Percentiles rank a stretch among this genome's conserved stretches.
phyloP scores from a whole-genome alignment of 306 rosid species.

The Fragaria nilgerrensis region DNA sequence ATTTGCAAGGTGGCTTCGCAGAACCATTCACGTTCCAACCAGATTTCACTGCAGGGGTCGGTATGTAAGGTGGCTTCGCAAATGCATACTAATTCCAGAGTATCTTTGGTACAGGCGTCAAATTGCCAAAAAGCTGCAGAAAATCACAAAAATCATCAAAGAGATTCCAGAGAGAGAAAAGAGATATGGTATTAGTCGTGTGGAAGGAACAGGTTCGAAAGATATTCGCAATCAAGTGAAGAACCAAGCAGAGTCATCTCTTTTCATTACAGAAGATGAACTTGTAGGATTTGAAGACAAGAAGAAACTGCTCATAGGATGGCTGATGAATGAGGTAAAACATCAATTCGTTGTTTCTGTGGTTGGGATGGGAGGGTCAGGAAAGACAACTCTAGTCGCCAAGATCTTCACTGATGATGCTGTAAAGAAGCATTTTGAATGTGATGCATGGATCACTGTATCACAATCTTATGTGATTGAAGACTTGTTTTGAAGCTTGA shows the following conservation, averaged over 20 bases:
- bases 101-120: constrained; percentile 3
- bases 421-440: not conserved
- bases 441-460: constrained; percentile 19
- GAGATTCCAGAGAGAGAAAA: not conserved
- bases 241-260: constrained; percentile 9
- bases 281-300: constrained; percentile 6
- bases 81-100: not conserved
- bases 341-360: not conserved
- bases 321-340: not conserved
- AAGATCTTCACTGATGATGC: not conserved
- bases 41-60: not conserved
- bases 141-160: not conserved
- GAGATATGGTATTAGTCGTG: not conserved
- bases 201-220: not conserved
- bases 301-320: not conserved
- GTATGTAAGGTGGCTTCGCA: not conserved
- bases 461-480: constrained; percentile 20
- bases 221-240: not conserved
- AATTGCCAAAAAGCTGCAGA: not conserved
- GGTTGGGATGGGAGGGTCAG: constrained; percentile 14
- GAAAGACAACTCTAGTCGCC: constrained; percentile 18
- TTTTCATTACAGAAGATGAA: not conserved
- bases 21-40: not conserved
- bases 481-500: constrained; percentile 1
- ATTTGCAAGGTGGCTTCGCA: constrained; percentile 2